Evolutionary conservation across 139 green algal species (phyloP).

Genomic region (Coccomyxa sp.): DNA sequence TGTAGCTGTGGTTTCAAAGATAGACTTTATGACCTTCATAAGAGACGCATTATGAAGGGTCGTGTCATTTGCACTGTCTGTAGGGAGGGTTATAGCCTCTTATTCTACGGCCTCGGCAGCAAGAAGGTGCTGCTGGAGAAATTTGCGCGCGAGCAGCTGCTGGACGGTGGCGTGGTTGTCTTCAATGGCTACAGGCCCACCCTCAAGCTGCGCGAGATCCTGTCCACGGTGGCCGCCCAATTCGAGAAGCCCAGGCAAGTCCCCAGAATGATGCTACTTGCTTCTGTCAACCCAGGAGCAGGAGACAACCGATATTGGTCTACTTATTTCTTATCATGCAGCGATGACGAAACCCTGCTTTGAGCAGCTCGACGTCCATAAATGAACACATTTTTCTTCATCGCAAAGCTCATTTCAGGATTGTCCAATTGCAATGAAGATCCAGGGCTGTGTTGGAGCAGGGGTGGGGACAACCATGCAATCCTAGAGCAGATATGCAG

Average conservation of each 20-base stretch:
- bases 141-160: constrained; percentile 47
- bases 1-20: not conserved
- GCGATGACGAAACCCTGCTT: too few species aligned
- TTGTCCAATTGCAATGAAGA: too few species aligned
- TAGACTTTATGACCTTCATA: not conserved
- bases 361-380: too few species aligned
- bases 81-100: constrained; percentile 56
- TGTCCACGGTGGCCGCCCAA: constrained; percentile 15
- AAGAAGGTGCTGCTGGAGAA: constrained; percentile 69
- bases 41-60: not conserved
- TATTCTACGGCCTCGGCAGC: constrained; percentile 84
- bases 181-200: constrained; percentile 46
- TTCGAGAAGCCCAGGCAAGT: not conserved
- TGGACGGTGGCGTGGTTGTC: constrained; percentile 37
- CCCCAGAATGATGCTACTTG: not conserved
- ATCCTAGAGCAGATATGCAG: constrained; percentile 30
- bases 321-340: too few species aligned
- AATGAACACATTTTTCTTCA: too few species aligned
- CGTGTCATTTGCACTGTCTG: not conserved
- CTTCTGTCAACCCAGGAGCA: too few species aligned
- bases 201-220: constrained; percentile 42
- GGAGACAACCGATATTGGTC: too few species aligned
- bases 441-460: not conserved
- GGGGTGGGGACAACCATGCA: not conserved
- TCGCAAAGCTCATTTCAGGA: too few species aligned